Evolutionary conservation across 495 filamentous ascomycete genomes (phyloP), one percentile per base, ranked within the genome.

Genomic region (Aspergillus incahuasiensis): DNA sequence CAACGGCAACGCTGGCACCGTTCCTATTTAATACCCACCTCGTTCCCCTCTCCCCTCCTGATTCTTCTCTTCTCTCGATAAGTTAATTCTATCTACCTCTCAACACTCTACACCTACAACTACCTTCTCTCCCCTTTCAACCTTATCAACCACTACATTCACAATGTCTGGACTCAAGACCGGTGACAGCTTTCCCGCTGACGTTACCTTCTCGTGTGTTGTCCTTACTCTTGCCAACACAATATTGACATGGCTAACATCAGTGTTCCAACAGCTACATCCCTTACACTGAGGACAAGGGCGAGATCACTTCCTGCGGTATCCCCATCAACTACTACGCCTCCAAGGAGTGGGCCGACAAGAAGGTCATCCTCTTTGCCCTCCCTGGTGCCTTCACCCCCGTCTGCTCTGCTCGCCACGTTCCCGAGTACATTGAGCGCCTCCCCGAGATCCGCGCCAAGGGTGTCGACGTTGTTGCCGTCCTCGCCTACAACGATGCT

Each of bases 301-400:
- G 72, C 43, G 80, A 82, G 57, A 76, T 91, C 66, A 87, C 83
- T 40, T 75, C 81, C 32, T 95, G 91, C 75, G 91, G 91, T 68
- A 81, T 86, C 49, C 87, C 89, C 60, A 82, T 84, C 66, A 80
- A 81, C 68, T 95, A 90, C 75, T 72, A 95, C 64, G 91, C 91
- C 69, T 88, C 83, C 78, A 86, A 91, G 71, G 88, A 95, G 63
- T 95, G 86, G 77, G 81, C 83, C 54, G 73, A 85, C 77, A 96
- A 95, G 81, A 95, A 94, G 75, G 87, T 92, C 55, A 86, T 96
- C 62, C 79, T 97, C 63, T 88, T 97, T 75, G 82, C 89, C 61
- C 87, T 96, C 52, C 92, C 92, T 55, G 92, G 84, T 62, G 92
- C 92, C 51, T 97, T 97, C 85, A 97, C 92, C 39, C 92, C 92